Conservation (phyloP, 106 monocot genomes). For the Triglochin maritima region DNA sequence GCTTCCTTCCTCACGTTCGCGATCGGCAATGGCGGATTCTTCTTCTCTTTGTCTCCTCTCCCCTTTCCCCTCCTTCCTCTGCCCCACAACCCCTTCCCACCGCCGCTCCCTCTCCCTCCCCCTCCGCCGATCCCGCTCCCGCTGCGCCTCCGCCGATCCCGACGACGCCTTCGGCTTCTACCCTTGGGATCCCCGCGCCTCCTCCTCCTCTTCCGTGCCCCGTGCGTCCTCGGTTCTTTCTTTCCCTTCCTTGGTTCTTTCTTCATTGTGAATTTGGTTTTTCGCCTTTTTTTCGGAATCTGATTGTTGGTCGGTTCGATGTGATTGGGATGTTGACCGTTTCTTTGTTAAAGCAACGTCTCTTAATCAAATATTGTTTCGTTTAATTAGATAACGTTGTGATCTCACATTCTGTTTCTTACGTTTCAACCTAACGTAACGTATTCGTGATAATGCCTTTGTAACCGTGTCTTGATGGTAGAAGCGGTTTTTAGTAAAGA, state of each 20-base stretch:
- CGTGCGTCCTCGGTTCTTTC: background rate
- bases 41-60: background rate
- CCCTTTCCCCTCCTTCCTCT: background rate
- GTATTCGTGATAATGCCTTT: too few relatives aligned
- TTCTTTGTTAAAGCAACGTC: too few relatives aligned
- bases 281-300: too few relatives aligned
- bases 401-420: too few relatives aligned
- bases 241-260: background rate
- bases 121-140: background rate
- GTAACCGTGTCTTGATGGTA: too few relatives aligned
- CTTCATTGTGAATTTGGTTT: background rate
- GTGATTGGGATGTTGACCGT: too few relatives aligned
- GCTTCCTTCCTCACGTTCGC: background rate
- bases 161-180: slow-evolving; percentile 7
- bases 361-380: too few relatives aligned
- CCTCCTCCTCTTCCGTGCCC: background rate
- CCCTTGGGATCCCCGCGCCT: slow-evolving; percentile 8
- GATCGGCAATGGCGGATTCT: slow-evolving; percentile 3
- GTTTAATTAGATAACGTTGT: too few relatives aligned
- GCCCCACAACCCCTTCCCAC: background rate
- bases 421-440: too few relatives aligned
- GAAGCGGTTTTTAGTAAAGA: too few relatives aligned
- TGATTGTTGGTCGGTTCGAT: too few relatives aligned
- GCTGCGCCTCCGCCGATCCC: background rate
- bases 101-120: background rate